Evolutionary conservation across 352 stramenopile genomes (phyloP), one percentile per base, ranked within the genome.

Genomic region (Pythium folliculosum): DNA sequence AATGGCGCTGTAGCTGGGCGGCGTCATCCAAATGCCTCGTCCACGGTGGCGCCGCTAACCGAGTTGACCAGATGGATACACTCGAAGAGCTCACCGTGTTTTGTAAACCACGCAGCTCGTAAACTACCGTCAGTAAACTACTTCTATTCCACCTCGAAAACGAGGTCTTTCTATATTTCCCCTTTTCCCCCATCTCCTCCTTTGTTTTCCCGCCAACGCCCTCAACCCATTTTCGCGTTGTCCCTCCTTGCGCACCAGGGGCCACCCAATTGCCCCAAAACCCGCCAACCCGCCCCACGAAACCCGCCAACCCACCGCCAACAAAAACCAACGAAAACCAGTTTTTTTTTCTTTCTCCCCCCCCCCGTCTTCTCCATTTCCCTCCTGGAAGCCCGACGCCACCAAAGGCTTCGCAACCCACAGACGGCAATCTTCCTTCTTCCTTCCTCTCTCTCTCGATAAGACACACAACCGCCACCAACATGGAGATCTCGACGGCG

Each of bases 401-500:
- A 17, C 51, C 51, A 27, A 32, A n/a, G n/a, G n/a, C n/a, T n/a
- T n/a, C n/a, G 27, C 27, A 2, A 32, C 27, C 27, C 27, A 32
- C 27, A 32, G 27, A 32, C 27, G 27, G 27, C 43, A 49, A 40
- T 47, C 40, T n/a, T 16, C 45, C 21, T 25, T 54, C 57, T 35
- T 56, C 22, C 7, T 14, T 22, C 14, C 12, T 23, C 54, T 17
- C 21, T 22, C 54, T 17, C 30, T 16, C 21, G n/a, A 49, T 32
- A 32, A 32, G 27, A 32, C 27, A 32, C 27, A 32, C 40, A 9
- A 25, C 19, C 44, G n/a, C 45, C 27, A 37, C 5, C 47, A 72
- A 14, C 14, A 94, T 94, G 86, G 86, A 94, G 72, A 93, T 94
- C 68, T 90, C 86, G 19, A 72, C 81, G 38, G 86, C 86, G 27